Base-by-base conservation (phyloP, 176 grass and related monocot species). In the Stipa capillata region DNA sequence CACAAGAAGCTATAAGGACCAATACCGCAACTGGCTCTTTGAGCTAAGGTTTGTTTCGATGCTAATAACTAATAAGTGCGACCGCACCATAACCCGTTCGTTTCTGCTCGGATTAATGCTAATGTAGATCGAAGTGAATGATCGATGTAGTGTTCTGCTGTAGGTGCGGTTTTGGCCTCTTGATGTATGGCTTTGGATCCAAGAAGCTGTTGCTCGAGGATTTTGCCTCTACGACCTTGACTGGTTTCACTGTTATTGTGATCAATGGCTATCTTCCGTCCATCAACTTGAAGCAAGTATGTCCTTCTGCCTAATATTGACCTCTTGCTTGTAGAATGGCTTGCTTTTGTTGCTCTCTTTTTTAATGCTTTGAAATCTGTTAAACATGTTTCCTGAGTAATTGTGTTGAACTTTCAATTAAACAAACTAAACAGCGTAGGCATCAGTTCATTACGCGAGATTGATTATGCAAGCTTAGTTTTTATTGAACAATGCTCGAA, bases 101-200 rank as follows among this genome's bases (percentile, higher is more conserved):
- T 43, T 28, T 76, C 53, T 61, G 37, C 21, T 27, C 29, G 27
- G 0, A 28, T 13, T 34, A n/a, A 12, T 2, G 0, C 1, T 15
- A 4, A 6, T 77, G 14, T 33, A 2, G 69, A 66, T 61, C 39
- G 40, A 64, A 35, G 32, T n/a, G 57, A 82, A 51, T 48, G 27
- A 79, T 65, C 5, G 34, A 5, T 13, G 33, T 5, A 0, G 3
- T 75, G 44, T 49, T 76, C 13, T 69, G 11, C 7, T 85, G 68
- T 14, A 94, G 91, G 65, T 97, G 89, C 31, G 87, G 89, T 16
- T 97, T 94, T 59, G 61, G 89, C 23, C 91, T 97, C 52, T 64
- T 94, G 82, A 97, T 94, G 91, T 94, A 97, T 82, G 94, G 91
- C 7, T 97, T 97, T 90, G 91, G 94, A 56, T 97, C 94, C 17